Evolutionary conservation across 306 rosid species (phyloP).

Genomic region (Vigna radiata): DNA sequence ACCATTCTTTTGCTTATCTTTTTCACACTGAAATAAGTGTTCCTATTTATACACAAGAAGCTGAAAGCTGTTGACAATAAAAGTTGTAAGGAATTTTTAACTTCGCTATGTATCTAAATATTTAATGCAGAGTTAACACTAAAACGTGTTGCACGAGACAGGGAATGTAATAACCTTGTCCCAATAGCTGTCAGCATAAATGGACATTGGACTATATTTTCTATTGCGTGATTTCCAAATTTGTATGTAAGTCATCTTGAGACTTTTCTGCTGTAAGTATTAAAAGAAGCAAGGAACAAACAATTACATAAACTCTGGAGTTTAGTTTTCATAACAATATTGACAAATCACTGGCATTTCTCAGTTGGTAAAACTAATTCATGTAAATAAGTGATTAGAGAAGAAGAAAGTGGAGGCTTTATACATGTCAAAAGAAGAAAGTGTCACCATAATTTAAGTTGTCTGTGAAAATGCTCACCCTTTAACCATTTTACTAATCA

Average conservation of each 20-base stretch:
- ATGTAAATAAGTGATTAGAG: background rate
- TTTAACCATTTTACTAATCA: too few relatives aligned
- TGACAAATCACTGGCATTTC: background rate
- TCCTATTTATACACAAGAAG: background rate
- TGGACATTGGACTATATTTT: too few relatives aligned
- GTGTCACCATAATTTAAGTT: too few relatives aligned
- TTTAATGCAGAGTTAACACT: too few relatives aligned
- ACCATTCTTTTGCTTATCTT: constrained; percentile 40
- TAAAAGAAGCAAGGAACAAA: background rate
- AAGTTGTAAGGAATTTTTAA: background rate
- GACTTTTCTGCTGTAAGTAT: background rate
- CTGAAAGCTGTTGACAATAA: background rate
- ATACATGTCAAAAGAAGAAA: too few relatives aligned
- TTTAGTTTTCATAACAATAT: background rate
- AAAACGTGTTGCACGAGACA: too few relatives aligned
- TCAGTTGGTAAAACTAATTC: background rate
- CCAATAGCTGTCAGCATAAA: too few relatives aligned
- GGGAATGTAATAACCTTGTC: too few relatives aligned
- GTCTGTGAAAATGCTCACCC: too few relatives aligned
- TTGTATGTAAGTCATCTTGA: background rate
- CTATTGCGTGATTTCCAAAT: too few relatives aligned
- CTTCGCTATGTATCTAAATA: too few relatives aligned
- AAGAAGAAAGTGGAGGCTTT: too few relatives aligned
- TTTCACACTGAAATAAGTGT: constrained; percentile 10
- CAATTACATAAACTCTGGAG: background rate